Evolutionary conservation across 192 early-diverging fungal genomes (phyloP).

Genomic region (Pilaira anomala): DNA sequence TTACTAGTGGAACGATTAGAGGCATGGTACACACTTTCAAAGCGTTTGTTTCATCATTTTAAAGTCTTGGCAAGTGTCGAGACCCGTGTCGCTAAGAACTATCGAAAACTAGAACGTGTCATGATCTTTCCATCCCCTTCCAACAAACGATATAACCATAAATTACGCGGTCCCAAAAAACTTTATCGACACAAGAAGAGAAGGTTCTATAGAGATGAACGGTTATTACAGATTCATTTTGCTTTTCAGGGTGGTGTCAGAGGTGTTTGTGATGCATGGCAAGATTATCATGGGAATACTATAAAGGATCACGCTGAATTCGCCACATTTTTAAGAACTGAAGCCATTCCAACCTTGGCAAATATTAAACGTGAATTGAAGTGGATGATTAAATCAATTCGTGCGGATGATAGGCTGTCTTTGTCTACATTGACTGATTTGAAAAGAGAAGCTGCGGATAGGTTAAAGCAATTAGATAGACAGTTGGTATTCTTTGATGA

Average conservation of each 20-base stretch:
- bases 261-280: constrained; percentile 25
- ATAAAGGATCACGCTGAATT: constrained; percentile 17
- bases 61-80: constrained; percentile 17
- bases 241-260: constrained; percentile 13
- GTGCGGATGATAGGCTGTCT: constrained; percentile 22
- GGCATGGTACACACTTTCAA: constrained; percentile 20
- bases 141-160: not conserved
- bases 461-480: constrained; percentile 11
- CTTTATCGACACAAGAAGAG: not conserved
- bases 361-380: constrained; percentile 28
- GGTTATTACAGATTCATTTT: constrained; percentile 20
- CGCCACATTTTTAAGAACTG: constrained; percentile 16
- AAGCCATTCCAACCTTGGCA: constrained; percentile 15
- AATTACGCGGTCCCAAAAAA: not conserved
- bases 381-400: constrained; percentile 20
- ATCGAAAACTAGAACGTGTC: constrained; percentile 7
- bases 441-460: constrained; percentile 10
- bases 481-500: constrained; percentile 25
- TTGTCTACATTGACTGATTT: constrained; percentile 13
- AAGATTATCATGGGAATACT: constrained; percentile 10
- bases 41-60: constrained; percentile 22
- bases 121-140: not conserved
- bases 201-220: not conserved
- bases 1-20: constrained; percentile 23
- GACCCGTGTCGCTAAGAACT: constrained; percentile 15